Conservation (phyloP, 1,139 yeast genomes). For the Debaryomyces psychrophilus region DNA sequence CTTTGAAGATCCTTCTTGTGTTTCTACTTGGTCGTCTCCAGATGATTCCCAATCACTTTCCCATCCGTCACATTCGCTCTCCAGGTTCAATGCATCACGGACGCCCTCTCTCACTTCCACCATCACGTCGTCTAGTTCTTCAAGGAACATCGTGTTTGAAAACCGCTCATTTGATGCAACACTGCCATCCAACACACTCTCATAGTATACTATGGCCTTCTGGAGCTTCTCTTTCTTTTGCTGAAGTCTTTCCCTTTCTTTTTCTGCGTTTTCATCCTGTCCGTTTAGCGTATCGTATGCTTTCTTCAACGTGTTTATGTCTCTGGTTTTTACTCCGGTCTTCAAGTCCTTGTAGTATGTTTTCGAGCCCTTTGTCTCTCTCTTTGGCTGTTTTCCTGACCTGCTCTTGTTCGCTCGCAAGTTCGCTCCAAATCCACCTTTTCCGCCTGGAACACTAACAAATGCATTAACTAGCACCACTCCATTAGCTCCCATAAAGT, state of each 20-base stretch:
- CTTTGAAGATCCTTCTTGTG: conserved; percentile 2
- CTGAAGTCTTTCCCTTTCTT: conserved; percentile 32
- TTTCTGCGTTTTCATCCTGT: conserved; percentile 18
- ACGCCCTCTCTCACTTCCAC: conserved; percentile 22
- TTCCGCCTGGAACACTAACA: conserved; percentile 37
- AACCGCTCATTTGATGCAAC: conserved; percentile 20
- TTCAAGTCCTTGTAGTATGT: conserved; percentile 28
- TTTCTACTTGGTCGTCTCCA: conserved; percentile 11
- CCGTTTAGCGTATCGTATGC: conserved; percentile 18
- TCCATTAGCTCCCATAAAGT: not conserved
- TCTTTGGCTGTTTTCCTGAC: conserved; percentile 23
- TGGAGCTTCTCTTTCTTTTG: conserved; percentile 16
- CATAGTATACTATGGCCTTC: conserved; percentile 12
- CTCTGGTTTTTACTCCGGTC: conserved; percentile 23
- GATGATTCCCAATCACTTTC: conserved; percentile 11
- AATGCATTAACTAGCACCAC: not conserved
- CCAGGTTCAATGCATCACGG: conserved; percentile 12
- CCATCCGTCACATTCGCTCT: conserved; percentile 9
- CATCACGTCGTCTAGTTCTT: conserved; percentile 33
- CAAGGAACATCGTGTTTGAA: conserved; percentile 36
- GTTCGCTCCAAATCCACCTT: conserved; percentile 54
- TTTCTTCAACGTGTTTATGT: conserved; percentile 18
- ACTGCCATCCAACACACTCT: conserved; percentile 9
- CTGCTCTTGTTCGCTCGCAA: conserved; percentile 30
- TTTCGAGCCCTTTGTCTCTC: conserved; percentile 34